phyloP scores from a whole-genome alignment of 1,139 yeast genomes.

The Geotrichum histeridarum region DNA sequence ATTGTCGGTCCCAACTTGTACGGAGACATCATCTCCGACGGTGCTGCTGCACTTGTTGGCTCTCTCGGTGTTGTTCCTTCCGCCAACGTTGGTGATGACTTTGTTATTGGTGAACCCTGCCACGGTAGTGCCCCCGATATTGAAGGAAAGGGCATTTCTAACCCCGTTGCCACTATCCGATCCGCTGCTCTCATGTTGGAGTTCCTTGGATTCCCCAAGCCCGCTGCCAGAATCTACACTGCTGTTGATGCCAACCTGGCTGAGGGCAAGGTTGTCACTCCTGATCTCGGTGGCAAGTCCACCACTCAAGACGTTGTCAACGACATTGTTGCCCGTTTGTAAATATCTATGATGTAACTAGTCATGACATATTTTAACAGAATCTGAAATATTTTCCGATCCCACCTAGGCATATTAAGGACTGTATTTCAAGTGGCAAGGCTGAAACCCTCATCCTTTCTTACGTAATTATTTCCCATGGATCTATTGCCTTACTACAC shows the following conservation, averaged over 20 bases:
- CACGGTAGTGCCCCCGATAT: constrained; percentile 99
- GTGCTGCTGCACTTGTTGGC: constrained; percentile 98
- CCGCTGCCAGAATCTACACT: constrained; percentile 86
- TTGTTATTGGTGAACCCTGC: constrained; percentile 98
- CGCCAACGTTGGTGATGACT: constrained; percentile 92
- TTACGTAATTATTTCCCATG: not conserved
- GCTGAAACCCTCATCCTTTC: constrained; percentile 1
- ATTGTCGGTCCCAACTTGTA: constrained; percentile 97
- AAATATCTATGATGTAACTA: constrained; percentile 22
- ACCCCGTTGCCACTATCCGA: constrained; percentile 96
- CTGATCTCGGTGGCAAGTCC: constrained; percentile 89
- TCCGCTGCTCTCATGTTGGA: constrained; percentile 96
- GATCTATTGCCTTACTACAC: not conserved
- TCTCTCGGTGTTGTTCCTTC: constrained; percentile 97
- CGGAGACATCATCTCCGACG: constrained; percentile 95
- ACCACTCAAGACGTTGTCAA: constrained; percentile 80
- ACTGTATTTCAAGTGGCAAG: not conserved
- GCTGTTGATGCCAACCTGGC: constrained; percentile 92
- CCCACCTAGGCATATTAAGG: not conserved
- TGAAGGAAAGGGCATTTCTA: constrained; percentile 89
- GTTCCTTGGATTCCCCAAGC: constrained; percentile 84
- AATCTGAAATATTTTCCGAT: not conserved
- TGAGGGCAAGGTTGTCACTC: constrained; percentile 78
- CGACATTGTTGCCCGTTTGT: constrained; percentile 63
- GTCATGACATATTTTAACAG: not conserved